Evolutionary conservation across 2,329 filamentous ascomycete species (phyloP).

Genomic region (Exophiala xenobiotica): DNA sequence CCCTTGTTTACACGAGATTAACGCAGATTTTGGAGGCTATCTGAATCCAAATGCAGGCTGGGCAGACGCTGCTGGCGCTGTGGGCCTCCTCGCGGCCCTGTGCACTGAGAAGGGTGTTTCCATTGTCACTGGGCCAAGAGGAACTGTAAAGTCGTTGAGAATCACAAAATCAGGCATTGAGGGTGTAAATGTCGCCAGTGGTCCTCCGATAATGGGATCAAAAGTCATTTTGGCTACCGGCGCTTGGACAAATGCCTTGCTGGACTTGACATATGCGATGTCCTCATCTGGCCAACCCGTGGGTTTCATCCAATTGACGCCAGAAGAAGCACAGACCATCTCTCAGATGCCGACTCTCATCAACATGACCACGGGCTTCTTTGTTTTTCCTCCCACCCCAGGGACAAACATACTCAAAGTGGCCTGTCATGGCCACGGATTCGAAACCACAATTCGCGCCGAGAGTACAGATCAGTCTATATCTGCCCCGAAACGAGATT

Average conservation of each 20-base stretch:
- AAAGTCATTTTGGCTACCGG: slow-evolving; percentile 79
- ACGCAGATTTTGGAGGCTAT: slow-evolving; percentile 44
- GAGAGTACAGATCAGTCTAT: slow-evolving; percentile 29
- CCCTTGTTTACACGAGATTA: slow-evolving; percentile 37
- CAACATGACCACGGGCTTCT: slow-evolving; percentile 50
- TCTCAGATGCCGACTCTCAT: slow-evolving; percentile 63
- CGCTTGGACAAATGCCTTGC: slow-evolving; percentile 77
- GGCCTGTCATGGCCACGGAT: slow-evolving; percentile 67
- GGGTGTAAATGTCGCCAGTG: slow-evolving; percentile 59
- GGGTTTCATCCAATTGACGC: slow-evolving; percentile 72
- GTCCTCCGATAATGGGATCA: slow-evolving; percentile 59
- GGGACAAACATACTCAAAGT: slow-evolving; percentile 62
- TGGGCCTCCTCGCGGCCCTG: neutral
- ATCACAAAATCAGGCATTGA: slow-evolving; percentile 42
- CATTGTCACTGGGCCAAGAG: slow-evolving; percentile 14
- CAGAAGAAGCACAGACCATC: slow-evolving; percentile 67
- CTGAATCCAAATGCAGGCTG: slow-evolving; percentile 47
- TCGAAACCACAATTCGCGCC: slow-evolving; percentile 47
- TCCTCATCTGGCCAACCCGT: slow-evolving; percentile 79
- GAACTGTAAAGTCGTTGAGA: slow-evolving; percentile 31
- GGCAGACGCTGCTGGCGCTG: slow-evolving; percentile 42
- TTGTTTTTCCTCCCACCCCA: slow-evolving; percentile 54
- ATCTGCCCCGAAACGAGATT: slow-evolving; percentile 38
- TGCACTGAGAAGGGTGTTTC: slow-evolving; percentile 16
- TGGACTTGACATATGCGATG: slow-evolving; percentile 73